Conservation (phyloP, 257 asterid species). For the Thymus quinquecostatus region DNA sequence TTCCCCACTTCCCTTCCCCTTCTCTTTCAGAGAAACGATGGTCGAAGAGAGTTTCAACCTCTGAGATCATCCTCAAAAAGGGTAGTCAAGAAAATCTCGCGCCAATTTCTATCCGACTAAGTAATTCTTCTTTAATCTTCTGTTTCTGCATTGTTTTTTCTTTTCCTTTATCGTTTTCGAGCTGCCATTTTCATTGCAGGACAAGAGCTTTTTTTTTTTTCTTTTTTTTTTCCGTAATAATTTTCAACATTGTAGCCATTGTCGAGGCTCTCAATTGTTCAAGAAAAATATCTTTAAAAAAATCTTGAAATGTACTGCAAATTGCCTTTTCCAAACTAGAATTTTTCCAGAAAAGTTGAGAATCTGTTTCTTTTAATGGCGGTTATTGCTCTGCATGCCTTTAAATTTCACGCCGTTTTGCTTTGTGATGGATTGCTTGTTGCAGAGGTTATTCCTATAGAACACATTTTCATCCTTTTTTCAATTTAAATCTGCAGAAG, state of each 20-base stretch:
- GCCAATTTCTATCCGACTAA: slow-evolving; percentile 22
- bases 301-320: not conserved
- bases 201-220: not conserved
- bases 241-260: slow-evolving; percentile 29
- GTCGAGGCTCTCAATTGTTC: slow-evolving; percentile 18
- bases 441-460: slow-evolving; percentile 41
- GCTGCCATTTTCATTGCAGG: slow-evolving; percentile 36
- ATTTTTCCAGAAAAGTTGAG: slow-evolving; percentile 17
- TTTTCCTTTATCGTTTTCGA: slow-evolving; percentile 7
- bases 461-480: slow-evolving; percentile 19
- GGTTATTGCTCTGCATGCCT: slow-evolving; percentile 37
- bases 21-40: slow-evolving; percentile 75
- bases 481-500: slow-evolving; percentile 25
- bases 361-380: slow-evolving; percentile 32
- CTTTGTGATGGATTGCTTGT: slow-evolving; percentile 42
- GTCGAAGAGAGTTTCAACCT: slow-evolving; percentile 76
- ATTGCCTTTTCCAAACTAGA: not conserved
- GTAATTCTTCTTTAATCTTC: not conserved
- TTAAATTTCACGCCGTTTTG: slow-evolving; percentile 37
- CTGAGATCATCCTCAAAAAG: slow-evolving; percentile 85
- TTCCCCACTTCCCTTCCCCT: slow-evolving; percentile 38
- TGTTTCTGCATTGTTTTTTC: slow-evolving; percentile 10
- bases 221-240: not conserved
- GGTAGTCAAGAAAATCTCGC: slow-evolving; percentile 57
- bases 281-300: not conserved